A percentile compares a stretch with the other conserved stretches of the same genome.
These are phyloP conservation scores for Xylaria sp. DNA, from an alignment of 2,329 filamentous ascomycete genomes.

Conservation along the genomic window DNA sequence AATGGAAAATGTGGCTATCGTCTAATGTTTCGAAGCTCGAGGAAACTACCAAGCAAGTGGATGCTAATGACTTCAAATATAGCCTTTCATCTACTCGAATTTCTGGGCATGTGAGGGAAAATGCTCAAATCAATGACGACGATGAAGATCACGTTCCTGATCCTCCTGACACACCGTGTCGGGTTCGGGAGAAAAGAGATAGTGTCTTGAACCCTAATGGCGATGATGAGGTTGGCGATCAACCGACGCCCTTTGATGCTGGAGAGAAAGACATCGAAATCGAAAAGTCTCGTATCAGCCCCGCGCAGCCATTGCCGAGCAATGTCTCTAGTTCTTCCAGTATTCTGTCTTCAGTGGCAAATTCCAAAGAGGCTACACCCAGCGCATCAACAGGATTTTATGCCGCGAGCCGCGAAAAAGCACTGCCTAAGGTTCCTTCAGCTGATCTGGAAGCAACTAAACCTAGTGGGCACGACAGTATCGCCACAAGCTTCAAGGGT, in stretches of 20 bases:
- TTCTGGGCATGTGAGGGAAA: constrained; percentile 60
- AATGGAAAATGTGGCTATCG: constrained; percentile 67
- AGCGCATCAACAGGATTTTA: constrained; percentile 24
- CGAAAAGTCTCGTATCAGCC: not conserved
- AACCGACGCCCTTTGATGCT: constrained; percentile 33
- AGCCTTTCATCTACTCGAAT: constrained; percentile 38
- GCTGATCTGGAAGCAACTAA: constrained; percentile 35
- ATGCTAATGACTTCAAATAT: constrained; percentile 32
- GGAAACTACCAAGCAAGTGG: constrained; percentile 37
- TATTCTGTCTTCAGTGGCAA: not conserved
- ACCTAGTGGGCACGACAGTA: constrained; percentile 21
- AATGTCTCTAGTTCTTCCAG: not conserved
- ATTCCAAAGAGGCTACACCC: constrained; percentile 4
- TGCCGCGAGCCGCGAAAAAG: constrained; percentile 28
- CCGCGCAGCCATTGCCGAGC: not conserved
- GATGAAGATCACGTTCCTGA: constrained; percentile 43
- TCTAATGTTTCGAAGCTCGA: constrained; percentile 63
- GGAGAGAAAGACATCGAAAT: not conserved
- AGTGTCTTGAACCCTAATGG: not conserved
- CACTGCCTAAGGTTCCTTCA: constrained; percentile 39
- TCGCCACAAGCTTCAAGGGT: constrained; percentile 37
- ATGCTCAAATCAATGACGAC: constrained; percentile 60
- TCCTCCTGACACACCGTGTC: constrained; percentile 5
- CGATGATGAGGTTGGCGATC: constrained; percentile 10
- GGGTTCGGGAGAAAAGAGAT: not conserved